Percentiles rank a stretch among this genome's conserved stretches.
Evolutionary conservation across 108 stramenopile genomes (phyloP).

Genomic region (Aurantiochytrium sp.): DNA sequence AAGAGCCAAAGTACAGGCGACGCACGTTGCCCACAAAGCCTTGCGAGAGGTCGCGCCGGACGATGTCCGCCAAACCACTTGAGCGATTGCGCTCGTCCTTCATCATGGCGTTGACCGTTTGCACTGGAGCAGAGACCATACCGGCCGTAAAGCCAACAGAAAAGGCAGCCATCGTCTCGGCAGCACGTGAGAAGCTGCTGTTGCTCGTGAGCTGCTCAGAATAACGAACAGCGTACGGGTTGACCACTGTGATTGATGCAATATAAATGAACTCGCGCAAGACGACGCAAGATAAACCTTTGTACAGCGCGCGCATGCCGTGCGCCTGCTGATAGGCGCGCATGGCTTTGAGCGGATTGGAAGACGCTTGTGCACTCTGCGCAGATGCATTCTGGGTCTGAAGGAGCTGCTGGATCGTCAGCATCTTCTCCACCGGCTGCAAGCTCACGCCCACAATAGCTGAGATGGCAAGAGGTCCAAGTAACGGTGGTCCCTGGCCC

Average conservation of each 20-base stretch:
- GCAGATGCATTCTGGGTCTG: not conserved
- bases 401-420: not conserved
- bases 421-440: not conserved
- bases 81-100: slow-evolving; percentile 1
- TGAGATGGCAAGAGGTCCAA: not conserved
- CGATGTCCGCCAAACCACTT: not conserved
- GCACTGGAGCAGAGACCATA: not conserved
- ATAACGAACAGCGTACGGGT: not conserved
- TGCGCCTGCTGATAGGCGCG: not conserved
- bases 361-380: no score
- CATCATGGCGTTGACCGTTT: slow-evolving; percentile 14
- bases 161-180: not conserved
- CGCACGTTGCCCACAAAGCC: not conserved
- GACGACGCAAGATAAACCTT: not conserved
- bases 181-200: not conserved
- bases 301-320: not conserved
- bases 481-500: not conserved
- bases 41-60: not conserved
- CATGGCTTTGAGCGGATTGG: not conserved
- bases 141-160: not conserved
- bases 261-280: not conserved
- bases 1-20: not conserved
- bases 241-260: not conserved
- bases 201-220: not conserved
- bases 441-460: not conserved